These are phyloP conservation scores for Phytopythium chamaehyphon DNA, from an alignment of 352 stramenopile species.

Conservation along the genomic window DNA sequence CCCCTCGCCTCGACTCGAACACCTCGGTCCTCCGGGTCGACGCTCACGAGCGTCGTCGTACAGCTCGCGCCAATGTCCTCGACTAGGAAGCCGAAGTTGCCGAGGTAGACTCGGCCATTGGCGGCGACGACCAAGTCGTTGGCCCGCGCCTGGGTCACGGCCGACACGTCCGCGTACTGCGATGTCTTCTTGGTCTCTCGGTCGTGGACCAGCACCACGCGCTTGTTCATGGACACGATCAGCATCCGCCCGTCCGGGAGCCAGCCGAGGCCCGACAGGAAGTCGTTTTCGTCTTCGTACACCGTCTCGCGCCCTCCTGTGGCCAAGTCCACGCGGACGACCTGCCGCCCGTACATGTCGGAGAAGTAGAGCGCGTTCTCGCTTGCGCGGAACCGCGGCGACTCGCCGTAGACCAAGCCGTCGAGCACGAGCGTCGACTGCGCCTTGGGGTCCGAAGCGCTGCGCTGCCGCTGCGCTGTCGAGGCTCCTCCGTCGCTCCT, in stretches of 20 bases:
- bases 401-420: constrained; percentile 48
- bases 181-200: constrained; percentile 19
- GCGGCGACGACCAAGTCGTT: constrained; percentile 66
- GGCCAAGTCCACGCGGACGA: constrained; percentile 51
- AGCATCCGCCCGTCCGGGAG: constrained; percentile 53
- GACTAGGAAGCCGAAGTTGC: constrained; percentile 66
- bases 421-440: constrained; percentile 17
- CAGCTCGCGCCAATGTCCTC: constrained; percentile 21
- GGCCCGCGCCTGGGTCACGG: constrained; percentile 39
- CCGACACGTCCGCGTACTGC: constrained; percentile 46
- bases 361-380: constrained; percentile 59
- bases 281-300: constrained; percentile 41
- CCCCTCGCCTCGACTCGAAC: constrained; percentile 49
- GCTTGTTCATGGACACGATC: constrained; percentile 53
- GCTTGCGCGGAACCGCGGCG: constrained; percentile 45
- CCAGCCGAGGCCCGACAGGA: constrained; percentile 56
- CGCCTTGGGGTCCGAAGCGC: not conserved
- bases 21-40: constrained; percentile 30
- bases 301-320: constrained; percentile 32
- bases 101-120: constrained; percentile 40
- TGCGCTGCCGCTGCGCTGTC: not conserved
- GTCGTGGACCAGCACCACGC: constrained; percentile 38
- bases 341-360: constrained; percentile 59
- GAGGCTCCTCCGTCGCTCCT: not conserved
- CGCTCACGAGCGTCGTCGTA: constrained; percentile 53